These are phyloP conservation scores for Epichloe festucae DNA, from an alignment of 2,329 filamentous ascomycete genomes.

Conservation along the genomic window DNA sequence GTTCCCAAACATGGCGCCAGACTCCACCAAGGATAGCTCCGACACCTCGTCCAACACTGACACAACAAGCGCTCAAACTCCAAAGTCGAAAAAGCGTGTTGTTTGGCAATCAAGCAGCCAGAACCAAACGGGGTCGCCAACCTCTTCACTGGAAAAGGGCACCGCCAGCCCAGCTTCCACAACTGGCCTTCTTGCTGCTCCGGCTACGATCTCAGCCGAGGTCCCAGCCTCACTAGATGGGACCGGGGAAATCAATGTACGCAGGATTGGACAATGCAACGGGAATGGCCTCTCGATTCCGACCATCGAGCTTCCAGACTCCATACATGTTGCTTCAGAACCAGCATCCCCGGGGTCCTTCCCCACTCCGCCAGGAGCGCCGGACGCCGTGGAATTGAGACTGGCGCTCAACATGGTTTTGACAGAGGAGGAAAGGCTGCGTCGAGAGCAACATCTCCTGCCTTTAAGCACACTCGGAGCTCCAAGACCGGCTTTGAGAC, in stretches of 20 bases:
- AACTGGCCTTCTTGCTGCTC: background rate
- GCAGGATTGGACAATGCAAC: background rate
- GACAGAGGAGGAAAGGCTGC: slow-evolving; percentile 16
- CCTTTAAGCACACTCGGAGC: slow-evolving; percentile 7
- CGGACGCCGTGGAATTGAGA: slow-evolving; percentile 25
- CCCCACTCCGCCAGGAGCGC: slow-evolving; percentile 19
- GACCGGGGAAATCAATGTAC: background rate
- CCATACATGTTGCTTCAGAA: background rate
- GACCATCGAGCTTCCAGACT: background rate
- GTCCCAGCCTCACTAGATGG: background rate
- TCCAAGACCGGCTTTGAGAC: slow-evolving; percentile 26
- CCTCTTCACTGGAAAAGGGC: slow-evolving; percentile 4
- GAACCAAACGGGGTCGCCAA: background rate
- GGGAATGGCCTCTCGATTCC: background rate
- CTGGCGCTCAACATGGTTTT: slow-evolving; percentile 26
- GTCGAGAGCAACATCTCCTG: slow-evolving; percentile 7
- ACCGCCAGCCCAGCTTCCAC: slow-evolving; percentile 9
- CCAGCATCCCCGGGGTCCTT: slow-evolving; percentile 9
- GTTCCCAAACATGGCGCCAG: slow-evolving; percentile 11
- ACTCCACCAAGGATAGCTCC: slow-evolving; percentile 15
- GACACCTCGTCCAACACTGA: slow-evolving; percentile 10
- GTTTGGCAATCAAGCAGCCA: slow-evolving; percentile 22
- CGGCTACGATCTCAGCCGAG: background rate
- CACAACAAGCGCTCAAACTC: slow-evolving; percentile 14
- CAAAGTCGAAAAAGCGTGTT: slow-evolving; percentile 28